Evolutionary conservation across 768 basidiomycete species (phyloP).

Genomic region (Leccinum broughii): DNA sequence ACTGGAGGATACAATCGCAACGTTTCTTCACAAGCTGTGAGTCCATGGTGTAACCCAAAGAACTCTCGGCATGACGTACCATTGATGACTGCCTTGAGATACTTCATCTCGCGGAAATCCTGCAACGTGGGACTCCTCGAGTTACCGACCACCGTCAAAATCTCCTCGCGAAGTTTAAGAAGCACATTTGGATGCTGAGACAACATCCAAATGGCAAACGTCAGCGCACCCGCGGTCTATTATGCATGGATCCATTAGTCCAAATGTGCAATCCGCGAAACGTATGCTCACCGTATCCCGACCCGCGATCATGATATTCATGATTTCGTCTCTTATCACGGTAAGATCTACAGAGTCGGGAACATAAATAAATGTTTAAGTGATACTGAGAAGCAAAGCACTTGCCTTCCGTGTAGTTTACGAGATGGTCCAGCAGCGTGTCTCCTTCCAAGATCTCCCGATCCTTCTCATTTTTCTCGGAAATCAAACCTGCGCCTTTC

Average conservation of each 20-base stretch:
- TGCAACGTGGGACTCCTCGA: slow-evolving; percentile 31
- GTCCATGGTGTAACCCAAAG: not conserved
- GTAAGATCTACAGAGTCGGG: slow-evolving; percentile 24
- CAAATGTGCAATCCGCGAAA: not conserved
- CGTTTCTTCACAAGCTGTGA: slow-evolving; percentile 25
- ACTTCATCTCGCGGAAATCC: slow-evolving; percentile 40
- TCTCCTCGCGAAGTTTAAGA: slow-evolving; percentile 33
- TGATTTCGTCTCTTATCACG: slow-evolving; percentile 36
- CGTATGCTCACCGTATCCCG: slow-evolving; percentile 32
- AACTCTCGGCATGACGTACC: slow-evolving; percentile 16
- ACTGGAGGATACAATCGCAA: slow-evolving; percentile 34
- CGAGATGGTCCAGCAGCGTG: slow-evolving; percentile 33
- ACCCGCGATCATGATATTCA: slow-evolving; percentile 40
- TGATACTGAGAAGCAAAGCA: not conserved
- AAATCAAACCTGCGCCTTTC: slow-evolving; percentile 23
- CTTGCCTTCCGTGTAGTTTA: slow-evolving; percentile 31
- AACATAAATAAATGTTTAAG: not conserved
- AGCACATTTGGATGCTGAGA: slow-evolving; percentile 31
- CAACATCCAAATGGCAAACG: slow-evolving; percentile 32
- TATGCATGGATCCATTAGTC: not conserved
- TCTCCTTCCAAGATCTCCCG: slow-evolving; percentile 23
- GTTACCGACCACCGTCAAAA: slow-evolving; percentile 28
- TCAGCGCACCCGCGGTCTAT: slow-evolving; percentile 34
- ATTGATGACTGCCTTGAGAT: slow-evolving; percentile 40
- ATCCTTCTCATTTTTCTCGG: slow-evolving; percentile 9